phyloP scores from a whole-genome alignment of 495 filamentous ascomycete genomes.

The Saxophila tyrrhenica region DNA sequence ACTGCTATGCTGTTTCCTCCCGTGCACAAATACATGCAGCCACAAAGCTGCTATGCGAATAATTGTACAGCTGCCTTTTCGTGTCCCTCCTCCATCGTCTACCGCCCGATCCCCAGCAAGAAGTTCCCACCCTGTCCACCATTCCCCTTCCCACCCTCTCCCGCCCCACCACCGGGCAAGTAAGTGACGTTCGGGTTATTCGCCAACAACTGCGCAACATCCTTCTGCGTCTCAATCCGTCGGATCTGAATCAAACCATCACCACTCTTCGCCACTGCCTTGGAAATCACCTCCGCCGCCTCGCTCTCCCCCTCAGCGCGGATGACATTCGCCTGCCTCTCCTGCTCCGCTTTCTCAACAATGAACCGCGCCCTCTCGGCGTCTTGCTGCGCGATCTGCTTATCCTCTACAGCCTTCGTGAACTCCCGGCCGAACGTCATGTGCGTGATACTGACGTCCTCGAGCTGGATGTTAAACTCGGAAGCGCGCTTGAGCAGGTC shows the following conservation, averaged over 20 bases:
- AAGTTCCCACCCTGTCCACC: conserved; percentile 47
- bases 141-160: conserved; percentile 41
- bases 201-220: conserved; percentile 85
- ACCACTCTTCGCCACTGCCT: conserved; percentile 81
- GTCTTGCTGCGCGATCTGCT: conserved; percentile 99
- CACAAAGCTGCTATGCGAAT: background rate
- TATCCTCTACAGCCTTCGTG: conserved; percentile 96
- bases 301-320: conserved; percentile 95
- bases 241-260: conserved; percentile 91
- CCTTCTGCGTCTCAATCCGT: conserved; percentile 91
- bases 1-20: background rate
- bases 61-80: background rate
- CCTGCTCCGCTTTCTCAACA: conserved; percentile 98
- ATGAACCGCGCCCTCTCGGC: conserved; percentile 95
- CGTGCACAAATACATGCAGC: background rate
- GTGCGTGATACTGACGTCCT: conserved; percentile 98
- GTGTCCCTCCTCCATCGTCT: background rate
- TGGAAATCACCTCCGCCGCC: conserved; percentile 86
- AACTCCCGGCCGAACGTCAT: conserved; percentile 99
- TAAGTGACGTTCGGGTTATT: conserved; percentile 94
- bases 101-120: conserved; percentile 46
- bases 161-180: conserved; percentile 59
- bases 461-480: conserved; percentile 98
- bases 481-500: conserved; percentile 91
- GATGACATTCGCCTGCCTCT: conserved; percentile 96